Base-by-base conservation (phyloP, 768 basidiomycete species). In the Naematelia aurantialba region DNA sequence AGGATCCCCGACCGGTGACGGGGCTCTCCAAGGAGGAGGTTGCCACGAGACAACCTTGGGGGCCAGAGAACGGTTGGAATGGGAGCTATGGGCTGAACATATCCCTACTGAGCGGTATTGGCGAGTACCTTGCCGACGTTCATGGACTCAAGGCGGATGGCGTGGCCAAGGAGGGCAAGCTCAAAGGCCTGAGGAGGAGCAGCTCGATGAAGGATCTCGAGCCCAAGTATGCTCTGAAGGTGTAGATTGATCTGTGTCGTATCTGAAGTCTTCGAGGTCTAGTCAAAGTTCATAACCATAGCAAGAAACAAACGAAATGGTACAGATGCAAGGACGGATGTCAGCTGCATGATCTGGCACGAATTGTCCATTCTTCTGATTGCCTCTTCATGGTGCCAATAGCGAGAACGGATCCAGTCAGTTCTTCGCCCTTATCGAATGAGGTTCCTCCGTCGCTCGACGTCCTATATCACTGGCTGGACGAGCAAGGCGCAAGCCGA, bases 81-180 rank as follows among this genome's bases (percentile, higher is more conserved):
- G 51, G 42, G 5, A 13, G 24, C 39, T 52, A 58, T 13, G 63
- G 63, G 4, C 19, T 65, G 45, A 65, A 65, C 51, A 50, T 56
- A 12, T 53, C 56, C 44, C 31, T 65, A 25, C 44, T 61, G 19
- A 61, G 58, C 42, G 56, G 55, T 10, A 47, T 53, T 17, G 45
- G 44, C 11, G 56, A 55, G 34, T 60, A 54, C 27, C 44, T 48
- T 25, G 19, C 14, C 4, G 58, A 59, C 29, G 44, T 42, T 1
- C 26, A 19, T 8, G 44, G 58, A 2, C 19, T 59, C 1, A n/a
- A n/a, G n/a, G n/a, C n/a, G n/a, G n/a, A n/a, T n/a, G 26, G 14
- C 5, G 53, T 55, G 19, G 31, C 29, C 17, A 60, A 34, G 22
- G 21, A 14, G 52, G 34, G 45, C 11, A 29, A n/a, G 26, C 12